A percentile compares a stretch with the other conserved stretches of the same genome.
Conservation (phyloP, 306 rosid species). For the Lathyrus sativus region DNA sequence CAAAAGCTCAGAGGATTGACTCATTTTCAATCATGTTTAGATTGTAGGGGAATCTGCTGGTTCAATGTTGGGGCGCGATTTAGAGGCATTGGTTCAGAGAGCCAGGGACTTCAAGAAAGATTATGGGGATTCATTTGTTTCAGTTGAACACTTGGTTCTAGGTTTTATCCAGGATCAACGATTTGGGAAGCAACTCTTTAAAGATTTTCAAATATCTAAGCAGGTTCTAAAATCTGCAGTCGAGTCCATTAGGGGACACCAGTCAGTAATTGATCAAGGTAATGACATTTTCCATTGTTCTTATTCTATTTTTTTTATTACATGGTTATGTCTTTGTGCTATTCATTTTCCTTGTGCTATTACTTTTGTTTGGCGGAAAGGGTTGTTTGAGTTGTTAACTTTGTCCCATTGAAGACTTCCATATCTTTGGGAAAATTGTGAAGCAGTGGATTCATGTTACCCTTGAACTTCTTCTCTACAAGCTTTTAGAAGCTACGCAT, state of each 20-base stretch:
- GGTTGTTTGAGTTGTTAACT: background rate
- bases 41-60: slow-evolving; percentile 86
- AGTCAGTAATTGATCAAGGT: slow-evolving; percentile 98
- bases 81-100: slow-evolving; percentile 89
- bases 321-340: background rate
- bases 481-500: background rate
- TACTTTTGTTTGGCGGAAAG: slow-evolving; percentile 12
- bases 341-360: slow-evolving; percentile 14
- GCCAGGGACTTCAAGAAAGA: slow-evolving; percentile 83
- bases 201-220: slow-evolving; percentile 78
- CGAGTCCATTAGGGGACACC: slow-evolving; percentile 86
- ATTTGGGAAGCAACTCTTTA: slow-evolving; percentile 84
- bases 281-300: slow-evolving; percentile 18
- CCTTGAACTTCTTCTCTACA: background rate
- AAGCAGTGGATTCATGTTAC: background rate
- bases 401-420: background rate
- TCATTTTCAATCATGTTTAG: slow-evolving; percentile 43
- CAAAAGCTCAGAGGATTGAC: slow-evolving; percentile 19
- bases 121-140: slow-evolving; percentile 92
- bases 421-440: slow-evolving; percentile 9
- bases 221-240: slow-evolving; percentile 73
- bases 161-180: slow-evolving; percentile 81
- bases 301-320: background rate
- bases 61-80: slow-evolving; percentile 93
- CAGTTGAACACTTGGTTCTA: slow-evolving; percentile 97